Conservation (phyloP, 1,284 basidiomycete species). For the Salmacisia buchloeana region DNA sequence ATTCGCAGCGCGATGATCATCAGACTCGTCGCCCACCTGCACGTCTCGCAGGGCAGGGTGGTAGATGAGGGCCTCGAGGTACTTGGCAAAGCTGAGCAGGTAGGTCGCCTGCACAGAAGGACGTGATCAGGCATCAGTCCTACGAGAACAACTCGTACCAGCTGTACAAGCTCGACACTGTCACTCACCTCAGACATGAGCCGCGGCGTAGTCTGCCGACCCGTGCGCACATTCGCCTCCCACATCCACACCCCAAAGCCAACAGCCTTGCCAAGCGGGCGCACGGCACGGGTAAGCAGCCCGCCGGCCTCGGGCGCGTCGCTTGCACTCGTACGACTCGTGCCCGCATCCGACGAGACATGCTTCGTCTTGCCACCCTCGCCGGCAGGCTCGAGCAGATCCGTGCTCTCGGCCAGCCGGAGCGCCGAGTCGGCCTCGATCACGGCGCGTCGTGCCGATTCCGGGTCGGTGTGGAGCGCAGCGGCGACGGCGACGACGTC, state of each 20-base stretch:
- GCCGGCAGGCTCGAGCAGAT: slow-evolving; percentile 12
- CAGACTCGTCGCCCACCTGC: too few species aligned
- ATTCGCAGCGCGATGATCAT: too few species aligned
- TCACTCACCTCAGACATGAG: slow-evolving; percentile 18
- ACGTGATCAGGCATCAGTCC: too few species aligned
- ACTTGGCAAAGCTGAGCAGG: slow-evolving; percentile 36
- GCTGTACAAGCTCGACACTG: background rate
- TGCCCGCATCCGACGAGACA: slow-evolving; percentile 22
- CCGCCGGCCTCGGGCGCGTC: background rate
- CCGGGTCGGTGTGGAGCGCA: slow-evolving; percentile 26
- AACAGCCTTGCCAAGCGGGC: background rate
- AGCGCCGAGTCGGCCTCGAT: slow-evolving; percentile 34
- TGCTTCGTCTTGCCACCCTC: background rate
- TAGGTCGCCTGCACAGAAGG: slow-evolving; percentile 24
- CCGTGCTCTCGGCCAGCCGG: slow-evolving; percentile 22
- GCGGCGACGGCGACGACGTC: slow-evolving; percentile 32
- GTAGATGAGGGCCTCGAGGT: slow-evolving; percentile 37
- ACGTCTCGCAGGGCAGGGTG: slow-evolving; percentile 24
- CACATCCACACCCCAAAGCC: slow-evolving; percentile 31
- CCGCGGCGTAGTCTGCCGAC: slow-evolving; percentile 23
- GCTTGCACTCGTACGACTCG: slow-evolving; percentile 10
- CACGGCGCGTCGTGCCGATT: slow-evolving; percentile 29
- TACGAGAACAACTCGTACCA: too few species aligned
- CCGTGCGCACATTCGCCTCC: slow-evolving; percentile 28
- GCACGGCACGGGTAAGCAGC: background rate